Base-by-base conservation (phyloP, 2,329 filamentous ascomycete species). In the Hypomyces rosellus region DNA sequence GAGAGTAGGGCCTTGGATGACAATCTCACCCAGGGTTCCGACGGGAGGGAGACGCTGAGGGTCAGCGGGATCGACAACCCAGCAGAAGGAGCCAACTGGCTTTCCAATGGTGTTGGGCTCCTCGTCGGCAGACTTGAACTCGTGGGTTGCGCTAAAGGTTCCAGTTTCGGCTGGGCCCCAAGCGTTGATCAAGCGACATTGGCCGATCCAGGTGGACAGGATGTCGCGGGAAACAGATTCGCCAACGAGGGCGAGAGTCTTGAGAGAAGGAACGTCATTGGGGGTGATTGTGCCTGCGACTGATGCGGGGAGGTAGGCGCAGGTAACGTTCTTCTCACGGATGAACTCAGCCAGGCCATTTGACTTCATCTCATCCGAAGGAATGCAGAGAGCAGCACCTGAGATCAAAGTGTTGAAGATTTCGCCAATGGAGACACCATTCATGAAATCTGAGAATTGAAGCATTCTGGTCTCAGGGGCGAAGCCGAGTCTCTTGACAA, bases 371-470 rank as follows among this genome's bases (percentile, higher is more conserved):
- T 43, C 47, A 41, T 46, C 48, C 4, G 48, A 52, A 1, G 58
- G 57, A 2, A 60, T 46, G 15, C 58, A 60, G 37, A n/a, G 34
- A 25, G 38, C 39, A 3, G 41, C 51, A 7, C 51, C 51, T 0
- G 37, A 8, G 4, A 53, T 3, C n/a, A 56, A 45, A 0, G 49
- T 30, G 2, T 47, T 36, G 4, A 54, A 11, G 2, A 56, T 54
- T 33, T 56, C 54, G 4, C 39, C 20, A 14, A 56, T 16, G 4
- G 47, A 50, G 5, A 48, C 48, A 4, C 57, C 56, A 18, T 54
- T 56, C 12, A 45, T 52, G 7, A 46, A 54, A 1, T 54, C 51
- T 6, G 55, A 41, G 48, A 58, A 57, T 1, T 58, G 50, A 4
- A 57, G 51, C 39, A 48, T 30, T n/a, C 30, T 34, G 11, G 39